Base-by-base conservation (phyloP, 345 rosid genomes). In the Stellera chamaejasme region DNA sequence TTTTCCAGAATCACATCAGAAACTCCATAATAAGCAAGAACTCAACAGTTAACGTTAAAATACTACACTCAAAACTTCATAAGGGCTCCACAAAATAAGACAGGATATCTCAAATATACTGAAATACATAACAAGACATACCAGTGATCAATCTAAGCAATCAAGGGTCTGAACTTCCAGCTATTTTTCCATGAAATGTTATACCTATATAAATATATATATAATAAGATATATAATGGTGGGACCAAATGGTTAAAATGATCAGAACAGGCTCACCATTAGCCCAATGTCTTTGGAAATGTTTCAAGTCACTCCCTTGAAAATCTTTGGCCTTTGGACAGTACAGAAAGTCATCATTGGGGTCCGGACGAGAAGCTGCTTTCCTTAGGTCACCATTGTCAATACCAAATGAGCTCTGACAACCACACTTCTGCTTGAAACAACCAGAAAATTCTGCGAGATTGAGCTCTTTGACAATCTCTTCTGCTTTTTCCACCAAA, bases 211-310 rank as follows among this genome's bases (percentile, higher is more conserved):
- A 50, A 43, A 64, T 70, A 60, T 77, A 25, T 81, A 78, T 60
- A 76, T 61, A 32, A 83, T 85, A 43, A 78, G 83, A 81, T 83
- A 84, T 88, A 77, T 84, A 55, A 84, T 91, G 77, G 72, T 61
- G 27, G 96, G 97, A 72, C 78, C 83, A 76, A 69, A 63, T 47
- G 88, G 92, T 23, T 82, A 83, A 88, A 82, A 82, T n/a, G 61
- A 85, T 84, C 54, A 84, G 52, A 64, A 81, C 82, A 45, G 88
- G 91, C 58, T 81, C 80, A 16, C 78, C 83, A 60, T 59, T 77
- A 66, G 58, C 77, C 91, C 88, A 84, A 43, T 84, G 91, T 61
- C 59, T 39, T 59, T 72, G 85, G 54, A 84, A 84, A 70, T 84
- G 91, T 59, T 75, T 41, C 60, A 72, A 55, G 65, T 84, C 77